Base-by-base conservation (phyloP, 164 flowering plant species). In the Paratinospora sagittata region DNA sequence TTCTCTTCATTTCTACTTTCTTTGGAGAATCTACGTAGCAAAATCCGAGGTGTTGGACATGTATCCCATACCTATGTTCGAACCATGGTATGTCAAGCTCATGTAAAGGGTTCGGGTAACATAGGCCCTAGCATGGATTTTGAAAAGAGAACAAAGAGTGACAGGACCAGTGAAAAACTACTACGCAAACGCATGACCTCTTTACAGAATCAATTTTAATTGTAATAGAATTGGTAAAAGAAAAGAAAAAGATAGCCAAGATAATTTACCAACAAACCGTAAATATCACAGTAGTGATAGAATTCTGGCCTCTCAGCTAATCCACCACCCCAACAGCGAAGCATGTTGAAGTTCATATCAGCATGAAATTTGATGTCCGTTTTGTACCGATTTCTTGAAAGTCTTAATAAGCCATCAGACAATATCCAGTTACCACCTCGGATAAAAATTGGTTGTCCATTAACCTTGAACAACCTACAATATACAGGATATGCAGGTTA, bases 231-330 rank as follows among this genome's bases (percentile, higher is more conserved):
- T 41, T 41, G 45, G 45, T 30, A 41, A 41, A 41, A 11, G 13
- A 41, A 8, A 41, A 41, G 45, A 41, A 41, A 11, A 41, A 8
- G 45, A 41, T 41, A 52, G 23, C 19, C 23, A 52, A 16, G 60
- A 52, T n/a, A 16, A 52, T 7, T 52, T 52, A 52, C 60, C 60
- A 52, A 52, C 60, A 52, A 52, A 52, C 60, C 60, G 14, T 52
- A 52, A 17, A 52, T 52, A 52, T 52, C 60, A 17, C 60, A 52
- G 19, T 0, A 52, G 60, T 91, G 90, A 80, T 91, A 93, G 72
- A 93, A 93, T 39, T 93, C 97, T 45, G 98, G 98, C 77, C 98
- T 88, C 84, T 91, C 97, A 49, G 98, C 93, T 73, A 93, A 55
- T 64, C 97, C 98, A 17, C 97, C 98, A 74, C 87, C 98, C 98